Evolutionary conservation across 805 yeast genomes (phyloP).

Genomic region (Metschnikowia hibisci): DNA sequence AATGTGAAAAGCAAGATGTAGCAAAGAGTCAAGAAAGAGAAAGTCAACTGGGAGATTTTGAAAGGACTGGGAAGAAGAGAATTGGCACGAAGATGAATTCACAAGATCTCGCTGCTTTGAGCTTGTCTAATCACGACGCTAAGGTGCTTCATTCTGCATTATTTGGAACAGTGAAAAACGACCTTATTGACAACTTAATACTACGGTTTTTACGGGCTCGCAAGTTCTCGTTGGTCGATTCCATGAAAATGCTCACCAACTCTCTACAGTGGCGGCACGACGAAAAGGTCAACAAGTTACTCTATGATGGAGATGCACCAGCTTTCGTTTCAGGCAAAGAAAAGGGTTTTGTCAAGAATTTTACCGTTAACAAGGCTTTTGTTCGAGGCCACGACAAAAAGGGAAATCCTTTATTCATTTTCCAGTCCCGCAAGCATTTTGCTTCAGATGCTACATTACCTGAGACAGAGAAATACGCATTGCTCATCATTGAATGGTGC

Average conservation of each 20-base stretch:
- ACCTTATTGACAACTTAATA: slow-evolving; percentile 74
- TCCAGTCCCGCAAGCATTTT: slow-evolving; percentile 73
- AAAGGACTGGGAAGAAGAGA: slow-evolving; percentile 15
- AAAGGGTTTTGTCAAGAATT: slow-evolving; percentile 51
- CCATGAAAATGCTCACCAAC: slow-evolving; percentile 65
- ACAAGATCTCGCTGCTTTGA: slow-evolving; percentile 20
- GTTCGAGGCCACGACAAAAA: slow-evolving; percentile 69
- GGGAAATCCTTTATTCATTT: slow-evolving; percentile 75
- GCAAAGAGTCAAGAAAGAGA: neutral
- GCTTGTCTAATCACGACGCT: slow-evolving; percentile 48
- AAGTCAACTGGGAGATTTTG: slow-evolving; percentile 15
- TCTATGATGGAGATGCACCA: slow-evolving; percentile 70
- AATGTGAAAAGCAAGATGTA: neutral
- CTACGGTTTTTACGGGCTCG: slow-evolving; percentile 82
- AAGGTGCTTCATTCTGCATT: slow-evolving; percentile 47
- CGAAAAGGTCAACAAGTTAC: slow-evolving; percentile 49
- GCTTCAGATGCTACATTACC: slow-evolving; percentile 49
- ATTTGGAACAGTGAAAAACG: slow-evolving; percentile 65
- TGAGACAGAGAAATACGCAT: slow-evolving; percentile 72
- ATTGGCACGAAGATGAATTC: slow-evolving; percentile 25
- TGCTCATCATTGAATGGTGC: slow-evolving; percentile 68
- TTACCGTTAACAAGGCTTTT: slow-evolving; percentile 64
- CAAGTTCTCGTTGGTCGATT: slow-evolving; percentile 71
- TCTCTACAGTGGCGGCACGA: slow-evolving; percentile 77
- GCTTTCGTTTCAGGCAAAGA: slow-evolving; percentile 40